Conservation (phyloP, 495 filamentous ascomycete genomes). For the Xylaria castorea region DNA sequence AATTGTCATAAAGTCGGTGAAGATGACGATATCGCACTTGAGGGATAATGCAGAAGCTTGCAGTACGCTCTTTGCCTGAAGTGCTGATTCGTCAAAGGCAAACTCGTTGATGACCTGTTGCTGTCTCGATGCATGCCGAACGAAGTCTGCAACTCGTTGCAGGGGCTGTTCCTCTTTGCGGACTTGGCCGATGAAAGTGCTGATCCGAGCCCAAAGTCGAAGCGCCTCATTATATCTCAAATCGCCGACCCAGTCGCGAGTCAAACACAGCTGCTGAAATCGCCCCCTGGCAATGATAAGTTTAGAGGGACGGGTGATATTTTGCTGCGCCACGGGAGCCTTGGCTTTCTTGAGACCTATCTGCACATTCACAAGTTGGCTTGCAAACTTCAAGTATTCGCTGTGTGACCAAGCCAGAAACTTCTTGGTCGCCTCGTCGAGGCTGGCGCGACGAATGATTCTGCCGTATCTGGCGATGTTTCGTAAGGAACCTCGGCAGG, state of each 20-base stretch:
- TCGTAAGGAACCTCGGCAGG: conserved; percentile 67
- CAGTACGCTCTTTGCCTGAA: conserved; percentile 57
- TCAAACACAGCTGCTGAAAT: conserved; percentile 31
- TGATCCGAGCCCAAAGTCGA: conserved; percentile 50
- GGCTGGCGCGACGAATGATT: conserved; percentile 65
- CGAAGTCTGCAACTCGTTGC: conserved; percentile 59
- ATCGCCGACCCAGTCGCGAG: conserved; percentile 36
- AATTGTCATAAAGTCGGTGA: conserved; percentile 61
- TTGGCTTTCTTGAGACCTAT: conserved; percentile 29
- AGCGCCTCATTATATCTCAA: conserved; percentile 50
- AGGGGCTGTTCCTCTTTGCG: conserved; percentile 66
- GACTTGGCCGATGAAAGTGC: conserved; percentile 52
- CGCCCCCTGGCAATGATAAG: conserved; percentile 21
- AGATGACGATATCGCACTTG: conserved; percentile 61
- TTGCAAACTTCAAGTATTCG: conserved; percentile 56
- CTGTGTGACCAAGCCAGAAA: conserved; percentile 63
- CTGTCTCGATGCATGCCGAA: conserved; percentile 55
- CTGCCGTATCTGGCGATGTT: conserved; percentile 71
- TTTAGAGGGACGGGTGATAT: neutral
- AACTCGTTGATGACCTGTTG: conserved; percentile 48
- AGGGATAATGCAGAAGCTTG: conserved; percentile 59
- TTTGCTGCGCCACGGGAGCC: neutral
- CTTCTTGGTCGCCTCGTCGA: conserved; percentile 74
- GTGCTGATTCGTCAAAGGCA: conserved; percentile 49
- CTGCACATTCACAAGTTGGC: conserved; percentile 33